Base-by-base conservation (phyloP, 495 filamentous ascomycete genomes). In the Neurospora sp. region DNA sequence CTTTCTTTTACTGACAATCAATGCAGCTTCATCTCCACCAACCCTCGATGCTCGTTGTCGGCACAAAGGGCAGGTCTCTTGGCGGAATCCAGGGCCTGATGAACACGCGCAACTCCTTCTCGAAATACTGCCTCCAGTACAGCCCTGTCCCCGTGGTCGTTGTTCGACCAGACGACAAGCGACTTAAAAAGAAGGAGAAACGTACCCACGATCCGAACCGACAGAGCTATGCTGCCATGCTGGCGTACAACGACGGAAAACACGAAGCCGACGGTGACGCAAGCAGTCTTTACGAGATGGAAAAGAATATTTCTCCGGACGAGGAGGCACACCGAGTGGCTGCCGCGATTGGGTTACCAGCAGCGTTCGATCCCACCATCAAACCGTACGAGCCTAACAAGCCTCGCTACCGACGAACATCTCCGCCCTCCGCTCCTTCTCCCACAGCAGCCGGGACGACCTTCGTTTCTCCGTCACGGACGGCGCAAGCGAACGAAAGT, bases 101-200 rank as follows among this genome's bases (percentile, higher is more conserved):
- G 38, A 92, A 91, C 16, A 85, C 86, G 61, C 84, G 86, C 39
- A 96, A 93, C 75, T 97, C 94, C 0, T 94, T 98, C 71, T 97
- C 94, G 38, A 97, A 98, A 78, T 99, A 97, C 84, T 98, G 96
- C 76, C 87, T 98, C 14, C 95, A 98, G 79, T 93, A 97, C 81
- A 97, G 93, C 9, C 96, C 96, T 1, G 92, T 99, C 22, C 96
- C 96, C n/a, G 95, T 98, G 3, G 93, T 98, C 42, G 96, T 99
- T 40, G 96, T 98, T 44, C 89, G 96, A 2, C 94, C 96, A 68
- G 91, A 91, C 37, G 89, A 93, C 70, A 97, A 98, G 83, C 91
- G 96, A 6, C 87, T 91, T 75, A 97, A 96, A 82, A 97, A 96
- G 81, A 97, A 97, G 81, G 87, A 87, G 74, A 97, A 97, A 84